phyloP scores from a whole-genome alignment of 257 asterid species.

The Solanum bulbocastanum region DNA sequence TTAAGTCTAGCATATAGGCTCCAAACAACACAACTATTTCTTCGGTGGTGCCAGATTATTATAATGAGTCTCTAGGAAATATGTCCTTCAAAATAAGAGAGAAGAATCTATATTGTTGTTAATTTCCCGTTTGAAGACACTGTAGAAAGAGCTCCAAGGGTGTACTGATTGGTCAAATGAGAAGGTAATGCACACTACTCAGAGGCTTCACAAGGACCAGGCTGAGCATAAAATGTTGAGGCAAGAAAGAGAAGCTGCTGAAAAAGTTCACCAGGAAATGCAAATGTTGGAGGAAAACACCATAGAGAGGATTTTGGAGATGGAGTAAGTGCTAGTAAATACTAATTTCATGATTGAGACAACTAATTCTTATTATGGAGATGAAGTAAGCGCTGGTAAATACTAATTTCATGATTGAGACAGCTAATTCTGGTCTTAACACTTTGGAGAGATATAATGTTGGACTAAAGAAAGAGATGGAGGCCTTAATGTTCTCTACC shows the following conservation, averaged over 20 bases:
- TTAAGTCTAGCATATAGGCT: conserved; percentile 7
- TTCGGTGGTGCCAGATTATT: conserved; percentile 20
- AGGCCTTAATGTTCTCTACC: conserved; percentile 14
- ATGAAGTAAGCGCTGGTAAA: conserved; percentile 50
- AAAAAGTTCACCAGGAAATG: conserved; percentile 40
- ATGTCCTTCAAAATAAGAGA: conserved; percentile 37
- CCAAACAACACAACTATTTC: conserved; percentile 4
- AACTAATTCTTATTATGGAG: conserved; percentile 36
- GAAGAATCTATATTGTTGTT: conserved; percentile 37
- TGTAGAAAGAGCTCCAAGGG: conserved; percentile 33
- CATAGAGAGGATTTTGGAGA: conserved; percentile 45
- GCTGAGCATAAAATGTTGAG: conserved; percentile 55
- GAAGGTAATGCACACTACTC: conserved; percentile 64
- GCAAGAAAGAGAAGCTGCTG: conserved; percentile 55
- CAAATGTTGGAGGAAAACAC: conserved; percentile 50
- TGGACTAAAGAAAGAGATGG: conserved; percentile 12
- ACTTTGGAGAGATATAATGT: conserved; percentile 38
- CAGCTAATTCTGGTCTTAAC: conserved; percentile 19
- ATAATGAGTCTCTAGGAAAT: conserved; percentile 31
- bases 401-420: conserved; percentile 31
- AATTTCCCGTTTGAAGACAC: conserved; percentile 22
- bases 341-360: conserved; percentile 32
- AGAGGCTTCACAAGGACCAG: conserved; percentile 47
- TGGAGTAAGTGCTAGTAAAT: conserved; percentile 47
- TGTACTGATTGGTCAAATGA: conserved; percentile 65